phyloP scores from a whole-genome alignment of 2,329 filamentous ascomycete genomes.

The Trichoderma sp. region DNA sequence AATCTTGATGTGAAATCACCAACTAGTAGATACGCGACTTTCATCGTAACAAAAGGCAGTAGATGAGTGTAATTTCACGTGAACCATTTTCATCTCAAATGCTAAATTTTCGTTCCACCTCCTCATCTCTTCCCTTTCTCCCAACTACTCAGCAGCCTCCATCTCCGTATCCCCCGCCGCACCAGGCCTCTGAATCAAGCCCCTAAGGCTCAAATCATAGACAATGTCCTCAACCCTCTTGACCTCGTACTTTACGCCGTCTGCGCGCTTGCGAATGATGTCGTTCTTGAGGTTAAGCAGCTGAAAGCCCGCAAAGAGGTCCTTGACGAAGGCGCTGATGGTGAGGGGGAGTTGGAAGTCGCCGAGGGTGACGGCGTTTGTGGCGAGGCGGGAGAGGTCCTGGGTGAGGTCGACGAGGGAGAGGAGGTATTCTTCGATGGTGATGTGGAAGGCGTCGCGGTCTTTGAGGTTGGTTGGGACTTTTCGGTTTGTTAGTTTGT shows the following conservation, averaged over 20 bases:
- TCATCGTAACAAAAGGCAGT: not conserved
- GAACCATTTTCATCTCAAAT: not conserved
- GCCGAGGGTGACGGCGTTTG: conserved; percentile 86
- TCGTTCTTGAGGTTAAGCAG: conserved; percentile 98
- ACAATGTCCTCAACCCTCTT: conserved; percentile 99
- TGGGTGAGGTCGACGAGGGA: conserved; percentile 84
- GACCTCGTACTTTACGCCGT: conserved; percentile 95
- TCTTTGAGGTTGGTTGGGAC: conserved; percentile 92
- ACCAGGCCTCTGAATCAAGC: conserved; percentile 63
- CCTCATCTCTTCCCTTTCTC: conserved; percentile 5
- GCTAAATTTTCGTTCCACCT: not conserved
- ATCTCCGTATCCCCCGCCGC: conserved; percentile 41
- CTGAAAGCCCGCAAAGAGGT: conserved; percentile 94
- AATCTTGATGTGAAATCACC: not conserved
- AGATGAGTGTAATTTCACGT: not conserved
- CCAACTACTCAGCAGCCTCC: conserved; percentile 32
- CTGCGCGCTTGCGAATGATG: conserved; percentile 79
- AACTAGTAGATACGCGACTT: not conserved
- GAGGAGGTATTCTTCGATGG: conserved; percentile 95
- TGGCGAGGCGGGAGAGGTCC: conserved; percentile 85
- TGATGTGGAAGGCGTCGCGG: conserved; percentile 87
- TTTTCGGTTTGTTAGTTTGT: conserved; percentile 35
- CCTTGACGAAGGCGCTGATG: conserved; percentile 92
- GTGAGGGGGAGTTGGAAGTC: conserved; percentile 83
- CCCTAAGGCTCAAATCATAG: conserved; percentile 88